Percentiles rank a stretch among this genome's conserved stretches.
These are phyloP conservation scores for Thoreauomyces humboldtii DNA, from an alignment of 192 early-diverging fungal genomes.

Conservation along the genomic window DNA sequence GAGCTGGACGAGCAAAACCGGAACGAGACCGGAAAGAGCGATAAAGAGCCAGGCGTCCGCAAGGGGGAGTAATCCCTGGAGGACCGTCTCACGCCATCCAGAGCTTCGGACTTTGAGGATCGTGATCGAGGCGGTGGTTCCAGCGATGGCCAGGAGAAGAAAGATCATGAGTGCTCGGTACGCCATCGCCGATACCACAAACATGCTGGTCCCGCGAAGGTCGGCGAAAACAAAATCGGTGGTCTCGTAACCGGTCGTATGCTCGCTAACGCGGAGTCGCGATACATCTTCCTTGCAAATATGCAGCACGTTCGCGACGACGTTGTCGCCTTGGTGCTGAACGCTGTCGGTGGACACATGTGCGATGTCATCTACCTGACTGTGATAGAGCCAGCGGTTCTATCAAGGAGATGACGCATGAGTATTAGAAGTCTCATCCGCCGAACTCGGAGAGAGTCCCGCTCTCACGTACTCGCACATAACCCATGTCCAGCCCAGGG, in stretches of 20 bases:
- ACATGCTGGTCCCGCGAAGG: conserved; percentile 17
- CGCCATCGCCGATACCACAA: conserved; percentile 2
- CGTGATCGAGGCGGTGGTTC: background rate
- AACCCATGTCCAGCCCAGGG: conserved; percentile 41
- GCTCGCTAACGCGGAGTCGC: background rate
- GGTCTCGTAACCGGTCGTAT: conserved; percentile 1
- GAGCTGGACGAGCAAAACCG: background rate
- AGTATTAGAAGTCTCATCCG: too few species aligned
- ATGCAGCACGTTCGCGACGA: conserved; percentile 24
- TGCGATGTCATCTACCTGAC: conserved; percentile 31
- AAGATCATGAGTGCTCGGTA: conserved; percentile 11
- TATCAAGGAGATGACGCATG: too few species aligned
- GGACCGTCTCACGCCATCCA: conserved; percentile 13
- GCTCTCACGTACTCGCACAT: too few species aligned
- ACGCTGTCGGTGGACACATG: conserved; percentile 29
- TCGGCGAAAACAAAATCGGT: conserved; percentile 40
- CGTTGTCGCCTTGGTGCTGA: conserved; percentile 47
- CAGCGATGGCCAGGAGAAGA: conserved; percentile 12
- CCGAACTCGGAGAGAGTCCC: too few species aligned
- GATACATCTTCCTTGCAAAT: conserved; percentile 13
- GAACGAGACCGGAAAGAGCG: background rate
- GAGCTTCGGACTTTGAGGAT: conserved; percentile 9
- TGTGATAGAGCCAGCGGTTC: conserved; percentile 45
- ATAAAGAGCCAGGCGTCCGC: conserved; percentile 31
- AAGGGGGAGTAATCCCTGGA: conserved; percentile 30